Conservation (phyloP, 2,329 filamentous ascomycete species). For the Albifimbria verrucaria region DNA sequence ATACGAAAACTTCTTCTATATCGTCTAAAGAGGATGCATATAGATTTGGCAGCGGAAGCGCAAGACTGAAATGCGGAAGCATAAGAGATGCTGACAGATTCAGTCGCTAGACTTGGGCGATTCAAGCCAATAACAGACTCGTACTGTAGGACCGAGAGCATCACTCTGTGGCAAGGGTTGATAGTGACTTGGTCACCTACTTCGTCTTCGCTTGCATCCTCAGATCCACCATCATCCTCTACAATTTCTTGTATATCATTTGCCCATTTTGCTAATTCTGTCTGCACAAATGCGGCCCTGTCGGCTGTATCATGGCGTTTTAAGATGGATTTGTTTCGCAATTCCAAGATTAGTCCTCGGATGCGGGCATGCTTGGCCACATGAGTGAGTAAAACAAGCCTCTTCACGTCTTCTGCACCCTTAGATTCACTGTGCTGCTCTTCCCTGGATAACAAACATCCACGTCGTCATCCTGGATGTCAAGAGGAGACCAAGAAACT, state of each 20-base stretch:
- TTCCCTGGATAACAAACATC: slow-evolving; percentile 54
- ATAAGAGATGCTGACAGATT: slow-evolving; percentile 39
- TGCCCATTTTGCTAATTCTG: slow-evolving; percentile 48
- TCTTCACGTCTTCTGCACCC: slow-evolving; percentile 14
- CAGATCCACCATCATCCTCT: slow-evolving; percentile 29
- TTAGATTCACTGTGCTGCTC: slow-evolving; percentile 35
- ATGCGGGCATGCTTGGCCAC: slow-evolving; percentile 46
- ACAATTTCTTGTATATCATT: slow-evolving; percentile 50
- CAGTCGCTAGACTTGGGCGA: slow-evolving; percentile 44
- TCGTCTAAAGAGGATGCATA: slow-evolving; percentile 38
- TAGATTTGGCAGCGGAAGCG: slow-evolving; percentile 45
- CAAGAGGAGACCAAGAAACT: slow-evolving; percentile 54
- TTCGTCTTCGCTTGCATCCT: slow-evolving; percentile 5
- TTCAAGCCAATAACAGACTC: slow-evolving; percentile 50
- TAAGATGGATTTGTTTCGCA: slow-evolving; percentile 49
- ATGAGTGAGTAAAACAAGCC: slow-evolving; percentile 33
- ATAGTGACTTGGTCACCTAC: slow-evolving; percentile 11
- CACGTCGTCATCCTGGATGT: slow-evolving; percentile 53
- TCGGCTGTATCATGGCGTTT: slow-evolving; percentile 39
- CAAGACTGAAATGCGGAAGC: slow-evolving; percentile 48
- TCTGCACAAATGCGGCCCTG: slow-evolving; percentile 41
- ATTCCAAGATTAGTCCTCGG: slow-evolving; percentile 47
- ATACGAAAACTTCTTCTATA: slow-evolving; percentile 15
- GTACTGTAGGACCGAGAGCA: slow-evolving; percentile 43
- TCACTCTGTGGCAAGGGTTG: slow-evolving; percentile 32